These are phyloP conservation scores for Meripilus lineatus DNA, from an alignment of 1,284 basidiomycete genomes.

Conservation along the genomic window DNA sequence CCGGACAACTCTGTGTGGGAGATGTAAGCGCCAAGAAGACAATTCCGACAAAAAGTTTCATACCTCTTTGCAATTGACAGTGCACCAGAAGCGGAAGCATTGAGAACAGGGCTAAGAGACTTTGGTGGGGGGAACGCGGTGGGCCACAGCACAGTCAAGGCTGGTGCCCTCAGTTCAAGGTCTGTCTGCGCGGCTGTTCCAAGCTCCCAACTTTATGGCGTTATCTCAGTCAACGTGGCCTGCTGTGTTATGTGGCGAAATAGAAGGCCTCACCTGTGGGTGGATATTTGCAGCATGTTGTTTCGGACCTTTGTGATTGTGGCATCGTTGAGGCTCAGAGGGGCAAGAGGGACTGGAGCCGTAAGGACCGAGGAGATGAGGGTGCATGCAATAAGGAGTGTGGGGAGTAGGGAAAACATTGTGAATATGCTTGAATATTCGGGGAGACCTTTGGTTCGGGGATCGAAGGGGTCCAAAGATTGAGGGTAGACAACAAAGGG, in stretches of 20 bases:
- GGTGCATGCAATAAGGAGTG: not conserved
- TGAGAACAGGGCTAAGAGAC: conserved; percentile 20
- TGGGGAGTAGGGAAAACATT: not conserved
- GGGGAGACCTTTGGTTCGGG: no score
- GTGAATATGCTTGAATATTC: no score
- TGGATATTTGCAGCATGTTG: conserved; percentile 24
- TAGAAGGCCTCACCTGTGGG: conserved; percentile 22
- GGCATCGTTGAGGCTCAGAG: conserved; percentile 15
- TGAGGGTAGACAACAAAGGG: no score
- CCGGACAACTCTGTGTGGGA: conserved; percentile 29
- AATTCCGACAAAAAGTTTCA: conserved; percentile 5
- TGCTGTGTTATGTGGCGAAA: not conserved
- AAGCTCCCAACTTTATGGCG: conserved; percentile 57
- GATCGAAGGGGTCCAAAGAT: no score
- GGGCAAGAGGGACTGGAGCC: not conserved
- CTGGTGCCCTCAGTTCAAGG: conserved; percentile 53
- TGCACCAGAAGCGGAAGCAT: conserved; percentile 34
- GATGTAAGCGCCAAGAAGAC: not conserved
- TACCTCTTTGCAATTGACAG: conserved; percentile 36
- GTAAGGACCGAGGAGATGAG: not conserved
- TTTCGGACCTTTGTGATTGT: conserved; percentile 18
- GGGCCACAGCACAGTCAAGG: conserved; percentile 48
- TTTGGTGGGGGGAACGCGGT: conserved; percentile 34
- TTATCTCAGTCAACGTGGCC: not conserved
- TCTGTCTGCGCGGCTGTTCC: conserved; percentile 63